Percentiles rank a stretch among this genome's conserved stretches.
These are phyloP conservation scores for Aureobasidium subglaciale DNA, from an alignment of 2,329 filamentous ascomycete species.

Conservation along the genomic window DNA sequence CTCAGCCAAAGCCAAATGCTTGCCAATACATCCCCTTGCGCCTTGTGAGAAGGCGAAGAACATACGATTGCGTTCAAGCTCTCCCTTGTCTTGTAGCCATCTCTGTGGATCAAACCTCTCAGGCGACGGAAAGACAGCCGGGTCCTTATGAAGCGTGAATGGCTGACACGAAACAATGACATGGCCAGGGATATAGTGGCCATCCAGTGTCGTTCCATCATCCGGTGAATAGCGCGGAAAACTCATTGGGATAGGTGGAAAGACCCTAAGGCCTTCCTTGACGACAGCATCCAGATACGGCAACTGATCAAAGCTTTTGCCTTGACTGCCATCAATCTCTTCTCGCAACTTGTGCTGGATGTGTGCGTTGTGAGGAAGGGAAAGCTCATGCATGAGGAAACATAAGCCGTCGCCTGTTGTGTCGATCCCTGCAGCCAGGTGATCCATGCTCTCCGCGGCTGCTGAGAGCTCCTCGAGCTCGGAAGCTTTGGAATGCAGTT, in stretches of 20 bases:
- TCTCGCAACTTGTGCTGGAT: slow-evolving; percentile 13
- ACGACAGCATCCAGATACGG: slow-evolving; percentile 44
- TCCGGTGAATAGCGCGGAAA: slow-evolving; percentile 43
- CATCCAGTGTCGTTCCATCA: slow-evolving; percentile 30
- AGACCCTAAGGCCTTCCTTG: slow-evolving; percentile 44
- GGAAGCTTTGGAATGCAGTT: slow-evolving; percentile 9
- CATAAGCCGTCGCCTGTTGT: slow-evolving; percentile 64
- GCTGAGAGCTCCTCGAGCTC: slow-evolving; percentile 12
- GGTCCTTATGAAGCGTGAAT: slow-evolving; percentile 42
- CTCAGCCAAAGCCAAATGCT: slow-evolving; percentile 17
- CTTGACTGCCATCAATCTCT: slow-evolving; percentile 7
- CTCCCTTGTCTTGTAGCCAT: slow-evolving; percentile 34
- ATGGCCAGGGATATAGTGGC: slow-evolving; percentile 31
- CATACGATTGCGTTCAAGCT: slow-evolving; percentile 36
- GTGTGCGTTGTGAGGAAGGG: slow-evolving; percentile 41
- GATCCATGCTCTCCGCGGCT: slow-evolving; percentile 57
- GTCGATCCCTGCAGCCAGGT: slow-evolving; percentile 66
- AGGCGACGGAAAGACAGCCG: slow-evolving; percentile 37
- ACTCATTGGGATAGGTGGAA: slow-evolving; percentile 46
- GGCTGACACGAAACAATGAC: slow-evolving; percentile 41
- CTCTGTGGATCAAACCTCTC: slow-evolving; percentile 41
- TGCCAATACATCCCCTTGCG: slow-evolving; percentile 16
- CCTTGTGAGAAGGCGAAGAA: slow-evolving; percentile 18
- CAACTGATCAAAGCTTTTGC: slow-evolving; percentile 21
- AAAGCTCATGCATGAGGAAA: slow-evolving; percentile 66